Base-by-base conservation (phyloP, 2,329 filamentous ascomycete species). In the Polytolypa hystricis region DNA sequence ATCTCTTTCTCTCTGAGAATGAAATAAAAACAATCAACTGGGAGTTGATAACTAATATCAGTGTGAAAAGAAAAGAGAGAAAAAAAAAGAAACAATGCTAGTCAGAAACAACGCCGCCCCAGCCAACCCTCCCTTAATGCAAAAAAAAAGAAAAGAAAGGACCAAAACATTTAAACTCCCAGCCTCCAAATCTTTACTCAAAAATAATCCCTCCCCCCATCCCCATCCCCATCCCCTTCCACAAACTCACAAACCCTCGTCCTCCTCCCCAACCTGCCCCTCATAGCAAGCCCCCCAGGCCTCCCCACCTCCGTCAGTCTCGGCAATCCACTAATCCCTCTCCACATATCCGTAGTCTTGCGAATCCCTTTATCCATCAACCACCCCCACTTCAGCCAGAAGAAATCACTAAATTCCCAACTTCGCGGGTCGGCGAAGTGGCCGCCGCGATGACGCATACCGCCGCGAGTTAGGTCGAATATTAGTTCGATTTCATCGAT, bases 401-500 rank as follows among this genome's bases (percentile, higher is more conserved):
- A 35, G 15, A 19, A 27, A 28, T 28, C 33, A n/a, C 33, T 26
- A 14, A 35, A 27, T 17, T 35, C 33, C 33, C 33, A 35, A n/a
- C 15, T 35, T 10, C n/a, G 19, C 8, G 33, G 33, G 25, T 35
- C 33, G 16, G 23, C 27, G 25, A 35, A 35, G 33, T 35, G 23
- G 7, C 23, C 33, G 5, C 33, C 23, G 8, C 33, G 33, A 17
- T 26, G 29, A 23, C 29, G 27, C 12, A 23, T 17, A 18, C 33
- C 33, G n/a, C 19, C 23, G 16, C 29, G 23, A 12, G 23, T 27
- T 11, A 35, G 29, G 17, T 35, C 33, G 2, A 35, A 27, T 23
- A 35, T 35, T 19, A 35, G 10, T 21, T 35, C 33, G 23, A 28
- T 35, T 9, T 35, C 33, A 14, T 35, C 33, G n/a, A n/a, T n/a